Conservation (phyloP, 2,329 filamentous ascomycete species). For the Colletotrichum spinosum region DNA sequence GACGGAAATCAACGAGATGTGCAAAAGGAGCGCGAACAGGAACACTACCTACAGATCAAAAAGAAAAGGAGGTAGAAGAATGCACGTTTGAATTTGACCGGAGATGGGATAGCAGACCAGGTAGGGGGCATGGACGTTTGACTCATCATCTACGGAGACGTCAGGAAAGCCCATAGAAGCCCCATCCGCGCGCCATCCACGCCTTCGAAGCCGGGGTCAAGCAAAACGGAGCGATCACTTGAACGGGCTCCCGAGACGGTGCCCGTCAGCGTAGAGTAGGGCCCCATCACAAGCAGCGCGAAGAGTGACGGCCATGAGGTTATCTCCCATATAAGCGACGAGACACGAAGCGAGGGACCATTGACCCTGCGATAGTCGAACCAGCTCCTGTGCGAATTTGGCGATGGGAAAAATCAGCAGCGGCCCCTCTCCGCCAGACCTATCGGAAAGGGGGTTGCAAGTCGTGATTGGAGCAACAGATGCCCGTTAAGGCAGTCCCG, state of each 20-base stretch:
- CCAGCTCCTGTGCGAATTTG: constrained; percentile 38
- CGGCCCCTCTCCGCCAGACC: constrained; percentile 50
- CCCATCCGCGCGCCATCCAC: too few species aligned
- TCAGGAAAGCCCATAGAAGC: too few species aligned
- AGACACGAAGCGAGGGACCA: constrained; percentile 26
- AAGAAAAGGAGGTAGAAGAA: constrained; percentile 49
- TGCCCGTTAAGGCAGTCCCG: constrained; percentile 38
- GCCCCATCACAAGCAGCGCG: constrained; percentile 16
- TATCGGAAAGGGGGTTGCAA: constrained; percentile 55
- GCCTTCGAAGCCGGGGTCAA: too few species aligned
- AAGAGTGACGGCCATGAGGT: constrained; percentile 39
- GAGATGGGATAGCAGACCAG: not conserved
- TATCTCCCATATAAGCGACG: constrained; percentile 37
- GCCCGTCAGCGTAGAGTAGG: not conserved
- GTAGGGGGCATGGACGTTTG: too few species aligned
- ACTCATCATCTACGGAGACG: too few species aligned
- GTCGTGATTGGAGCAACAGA: constrained; percentile 33
- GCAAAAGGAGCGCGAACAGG: constrained; percentile 52
- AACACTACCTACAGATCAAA: constrained; percentile 51
- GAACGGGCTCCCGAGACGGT: not conserved
- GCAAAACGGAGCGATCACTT: too few species aligned
- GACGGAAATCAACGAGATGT: constrained; percentile 53
- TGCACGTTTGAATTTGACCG: not conserved
- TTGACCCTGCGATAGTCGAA: constrained; percentile 24
- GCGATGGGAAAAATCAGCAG: constrained; percentile 43